A percentile compares a stretch with the other conserved stretches of the same genome.
Evolutionary conservation across 1,284 basidiomycete species (phyloP).

Genomic region (Naganishia sp.): DNA sequence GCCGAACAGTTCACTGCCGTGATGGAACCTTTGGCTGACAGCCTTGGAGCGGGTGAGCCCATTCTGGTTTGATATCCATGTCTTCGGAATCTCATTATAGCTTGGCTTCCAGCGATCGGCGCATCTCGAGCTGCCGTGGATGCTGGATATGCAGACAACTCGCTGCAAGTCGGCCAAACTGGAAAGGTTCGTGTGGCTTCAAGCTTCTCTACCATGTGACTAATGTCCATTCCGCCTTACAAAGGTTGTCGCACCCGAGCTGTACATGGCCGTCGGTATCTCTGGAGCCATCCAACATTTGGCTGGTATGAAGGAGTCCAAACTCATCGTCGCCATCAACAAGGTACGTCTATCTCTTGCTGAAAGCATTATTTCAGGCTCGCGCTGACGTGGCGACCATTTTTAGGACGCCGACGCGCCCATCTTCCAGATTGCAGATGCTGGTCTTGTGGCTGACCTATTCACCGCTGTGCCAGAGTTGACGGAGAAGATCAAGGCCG

Average conservation of each 20-base stretch:
- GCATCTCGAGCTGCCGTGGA: slow-evolving; percentile 97
- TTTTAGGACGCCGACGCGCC: slow-evolving; percentile 90
- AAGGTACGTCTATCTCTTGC: slow-evolving; percentile 62
- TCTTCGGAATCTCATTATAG: neutral
- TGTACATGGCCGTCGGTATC: slow-evolving; percentile 96
- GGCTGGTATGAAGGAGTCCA: slow-evolving; percentile 99
- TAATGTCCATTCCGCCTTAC: neutral
- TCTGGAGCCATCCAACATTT: slow-evolving; percentile 98
- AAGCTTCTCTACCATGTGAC: no score
- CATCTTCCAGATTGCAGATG: slow-evolving; percentile 98
- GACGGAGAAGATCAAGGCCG: slow-evolving; percentile 72
- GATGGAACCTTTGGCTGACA: slow-evolving; percentile 90
- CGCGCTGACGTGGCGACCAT: neutral
- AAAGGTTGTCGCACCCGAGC: slow-evolving; percentile 80
- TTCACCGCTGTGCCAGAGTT: slow-evolving; percentile 86
- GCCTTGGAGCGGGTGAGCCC: slow-evolving; percentile 68
- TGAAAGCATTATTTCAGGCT: no score
- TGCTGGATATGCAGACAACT: slow-evolving; percentile 97
- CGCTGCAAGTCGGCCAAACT: slow-evolving; percentile 97
- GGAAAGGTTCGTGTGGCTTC: slow-evolving; percentile 65
- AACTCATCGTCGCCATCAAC: slow-evolving; percentile 97
- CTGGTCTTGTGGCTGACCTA: slow-evolving; percentile 88
- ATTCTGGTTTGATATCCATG: neutral
- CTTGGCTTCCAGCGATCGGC: slow-evolving; percentile 68
- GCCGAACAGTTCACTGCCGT: slow-evolving; percentile 87